Evolutionary conservation across 495 filamentous ascomycete genomes (phyloP), one percentile per base, ranked within the genome.

Genomic region (Cercophora newfieldiana): DNA sequence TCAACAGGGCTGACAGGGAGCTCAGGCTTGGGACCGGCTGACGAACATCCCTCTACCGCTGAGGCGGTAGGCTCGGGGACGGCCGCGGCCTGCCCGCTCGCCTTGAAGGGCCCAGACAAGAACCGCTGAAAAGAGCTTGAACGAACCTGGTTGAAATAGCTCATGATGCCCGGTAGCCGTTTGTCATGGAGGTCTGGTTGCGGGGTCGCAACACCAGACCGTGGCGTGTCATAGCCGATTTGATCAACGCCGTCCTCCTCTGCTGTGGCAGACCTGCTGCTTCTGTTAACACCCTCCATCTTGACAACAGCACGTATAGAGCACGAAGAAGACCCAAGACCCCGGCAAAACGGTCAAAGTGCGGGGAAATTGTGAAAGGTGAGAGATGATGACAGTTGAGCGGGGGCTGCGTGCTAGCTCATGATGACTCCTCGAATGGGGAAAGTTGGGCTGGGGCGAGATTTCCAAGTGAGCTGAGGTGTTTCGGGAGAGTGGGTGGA

Each of bases 141-240:
- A 97, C 93, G 86, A 94, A 97, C 94, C 93, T 97, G 94, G 81
- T 90, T 90, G 85, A 95, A 96, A 84, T 92, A 96, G 83, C 89
- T 93, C 84, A 92, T 88, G 77, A 97, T 92, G 72, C 91, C 91
- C 53, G 94, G 94, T 72, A 94, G 82, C 75, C 93, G 90, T 77
- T 95, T 96, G 80, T 97, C 94, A 50, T 88, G 87, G 58, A 86
- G 89, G 79, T 97, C 92, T 44, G 93, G 94, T 69, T 91, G 90
- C 44, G 94, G 94, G 47, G 94, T 97, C 50, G 90, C 87, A 70
- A 94, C 84, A 68, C 92, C 93, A 63, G 91, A 91, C 58, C 93
- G 92, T 59, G 92, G 94, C 19, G 90, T 90, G 69, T 88, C 90
- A 67, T 88, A 91, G 68, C 91, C 90, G 70, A 93, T 91, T 68